Base-by-base conservation (phyloP, 2,329 filamentous ascomycete genomes). In the Ascocoryne sarcoides region DNA sequence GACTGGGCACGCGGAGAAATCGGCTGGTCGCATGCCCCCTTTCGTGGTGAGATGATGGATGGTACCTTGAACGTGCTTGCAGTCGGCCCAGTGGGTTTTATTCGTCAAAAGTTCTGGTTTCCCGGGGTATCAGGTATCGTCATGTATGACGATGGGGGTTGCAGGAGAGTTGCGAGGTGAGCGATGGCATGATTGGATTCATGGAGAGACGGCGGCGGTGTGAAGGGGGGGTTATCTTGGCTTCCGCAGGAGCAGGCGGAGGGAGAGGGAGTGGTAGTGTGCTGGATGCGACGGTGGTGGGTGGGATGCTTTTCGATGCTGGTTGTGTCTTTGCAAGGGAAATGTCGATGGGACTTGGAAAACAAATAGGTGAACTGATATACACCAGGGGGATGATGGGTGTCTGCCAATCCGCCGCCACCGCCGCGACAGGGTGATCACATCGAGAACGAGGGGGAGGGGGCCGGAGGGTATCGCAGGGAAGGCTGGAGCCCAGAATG, bases 21-120 rank as follows among this genome's bases (percentile, higher is more conserved):
- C 49, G 49, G 49, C 30, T 44, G 44, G 42, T 41, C 44, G 49
- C 45, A 48, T 52, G 44, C 40, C 32, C 23, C 37, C 40, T 37
- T 32, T 41, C 30, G 26, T 48, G 41, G 42, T 48, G 38, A 46
- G 45, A 50, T 44, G 45, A 34, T 12, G 40, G 43, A 33, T 37
- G 39, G 43, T 49, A 47, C 40, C 47, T 47, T 40, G 42, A 33
- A 44, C 15, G 31, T 39, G 36, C 19, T 17, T 38, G 46, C 39
- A 42, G 37, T n/a, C n/a, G n/a, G n/a, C n/a, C n/a, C n/a, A n/a
- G n/a, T n/a, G n/a, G n/a, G n/a, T n/a, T n/a, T n/a, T n/a, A n/a
- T n/a, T n/a, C n/a, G n/a, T n/a, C n/a, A n/a, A n/a, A n/a, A n/a
- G n/a, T 26, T 26, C 23, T 26, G 23, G 7, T 26, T 26, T 26